A percentile compares a stretch with the other conserved stretches of the same genome.
These are phyloP conservation scores for Phytophthora rubi DNA, from an alignment of 352 stramenopile species.

Conservation along the genomic window DNA sequence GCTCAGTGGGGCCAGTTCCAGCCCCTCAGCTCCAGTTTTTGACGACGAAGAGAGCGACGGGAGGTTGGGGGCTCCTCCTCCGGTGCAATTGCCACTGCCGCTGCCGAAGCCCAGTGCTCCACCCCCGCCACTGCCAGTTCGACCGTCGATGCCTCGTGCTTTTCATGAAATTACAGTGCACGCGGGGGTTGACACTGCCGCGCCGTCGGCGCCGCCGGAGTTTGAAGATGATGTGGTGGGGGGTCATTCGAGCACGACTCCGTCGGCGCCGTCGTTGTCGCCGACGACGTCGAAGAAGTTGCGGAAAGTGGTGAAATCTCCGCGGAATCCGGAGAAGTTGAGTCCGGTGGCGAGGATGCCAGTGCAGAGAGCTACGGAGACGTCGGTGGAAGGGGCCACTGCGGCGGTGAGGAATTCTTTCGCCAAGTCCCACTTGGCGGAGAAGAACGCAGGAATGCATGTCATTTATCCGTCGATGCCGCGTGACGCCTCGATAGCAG, in stretches of 20 bases:
- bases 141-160: conserved; percentile 30
- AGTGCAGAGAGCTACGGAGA: background rate
- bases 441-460: conserved; percentile 36
- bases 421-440: conserved; percentile 46
- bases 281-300: conserved; percentile 55
- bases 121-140: conserved; percentile 11
- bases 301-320: conserved; percentile 23
- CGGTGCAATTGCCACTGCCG: conserved; percentile 1
- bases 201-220: conserved; percentile 41
- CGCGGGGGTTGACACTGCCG: background rate
- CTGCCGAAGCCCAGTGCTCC: conserved; percentile 27
- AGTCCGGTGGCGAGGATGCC: conserved; percentile 26
- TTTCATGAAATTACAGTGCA: conserved; percentile 39
- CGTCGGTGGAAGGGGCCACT: conserved; percentile 37
- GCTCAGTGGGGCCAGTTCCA: conserved; percentile 1
- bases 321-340: conserved; percentile 28
- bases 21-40: conserved; percentile 41
- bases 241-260: conserved; percentile 23
- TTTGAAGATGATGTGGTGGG: conserved; percentile 29
- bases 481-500: conserved; percentile 5
- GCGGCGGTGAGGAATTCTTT: conserved; percentile 53
- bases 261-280: conserved; percentile 52
- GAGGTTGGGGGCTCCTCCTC: background rate
- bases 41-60: conserved; percentile 18
- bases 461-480: conserved; percentile 53